phyloP scores from a whole-genome alignment of 768 basidiomycete species.

The Phanerochaete sordida region DNA sequence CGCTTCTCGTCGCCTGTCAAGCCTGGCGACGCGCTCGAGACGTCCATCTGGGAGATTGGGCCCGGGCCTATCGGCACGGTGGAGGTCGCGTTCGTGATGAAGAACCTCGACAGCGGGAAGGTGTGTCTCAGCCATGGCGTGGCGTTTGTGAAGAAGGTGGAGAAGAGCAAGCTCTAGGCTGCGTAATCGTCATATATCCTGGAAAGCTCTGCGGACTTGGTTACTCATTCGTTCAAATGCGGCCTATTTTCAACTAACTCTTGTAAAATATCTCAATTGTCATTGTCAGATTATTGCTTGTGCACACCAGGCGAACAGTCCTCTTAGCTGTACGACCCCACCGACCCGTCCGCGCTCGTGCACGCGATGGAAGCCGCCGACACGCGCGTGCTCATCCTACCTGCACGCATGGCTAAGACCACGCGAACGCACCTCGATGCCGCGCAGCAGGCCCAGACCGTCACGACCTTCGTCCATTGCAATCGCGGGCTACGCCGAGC shows the following conservation, averaged over 20 bases:
- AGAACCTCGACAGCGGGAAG: constrained; percentile 36
- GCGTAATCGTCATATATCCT: no score
- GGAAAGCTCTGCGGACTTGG: no score
- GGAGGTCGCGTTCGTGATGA: constrained; percentile 37
- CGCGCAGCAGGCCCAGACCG: constrained; percentile 19
- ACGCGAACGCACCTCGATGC: constrained; percentile 19
- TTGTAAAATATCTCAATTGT: no score
- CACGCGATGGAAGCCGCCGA: constrained; percentile 18
- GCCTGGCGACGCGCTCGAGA: constrained; percentile 80
- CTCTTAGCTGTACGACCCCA: no score
- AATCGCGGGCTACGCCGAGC: constrained; percentile 28
- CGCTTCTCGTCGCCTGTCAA: constrained; percentile 82
- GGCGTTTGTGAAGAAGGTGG: constrained; percentile 55
- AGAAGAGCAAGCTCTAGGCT: constrained; percentile 39
- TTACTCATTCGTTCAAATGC: no score
- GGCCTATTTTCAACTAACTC: no score
- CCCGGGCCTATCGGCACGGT: constrained; percentile 32
- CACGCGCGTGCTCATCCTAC: constrained; percentile 24
- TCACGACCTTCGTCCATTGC: constrained; percentile 23
- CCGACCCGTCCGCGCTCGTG: constrained; percentile 15
- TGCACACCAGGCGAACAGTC: no score
- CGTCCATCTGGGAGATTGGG: constrained; percentile 75
- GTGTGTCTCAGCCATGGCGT: constrained; percentile 55
- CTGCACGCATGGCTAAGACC: constrained; percentile 23
- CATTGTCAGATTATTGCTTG: no score